These are phyloP conservation scores for Epichloe brachyelytri DNA, from an alignment of 2,329 filamentous ascomycete genomes.

Conservation along the genomic window DNA sequence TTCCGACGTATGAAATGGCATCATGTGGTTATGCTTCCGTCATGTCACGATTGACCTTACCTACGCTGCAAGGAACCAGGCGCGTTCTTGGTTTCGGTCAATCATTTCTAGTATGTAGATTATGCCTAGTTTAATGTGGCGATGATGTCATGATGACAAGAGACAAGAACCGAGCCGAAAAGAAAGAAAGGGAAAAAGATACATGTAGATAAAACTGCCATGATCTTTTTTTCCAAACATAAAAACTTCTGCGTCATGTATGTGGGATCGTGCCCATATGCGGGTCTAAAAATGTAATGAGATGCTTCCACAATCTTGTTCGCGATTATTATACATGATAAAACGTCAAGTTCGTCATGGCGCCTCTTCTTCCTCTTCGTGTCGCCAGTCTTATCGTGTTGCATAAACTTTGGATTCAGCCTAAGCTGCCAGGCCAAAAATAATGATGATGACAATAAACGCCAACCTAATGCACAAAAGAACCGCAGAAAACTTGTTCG, in stretches of 20 bases:
- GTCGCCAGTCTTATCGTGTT: not conserved
- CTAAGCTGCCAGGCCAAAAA: not conserved
- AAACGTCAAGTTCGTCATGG: not conserved
- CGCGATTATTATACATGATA: not conserved
- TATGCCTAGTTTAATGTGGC: too few species aligned
- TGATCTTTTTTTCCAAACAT: too few species aligned
- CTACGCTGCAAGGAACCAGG: too few species aligned
- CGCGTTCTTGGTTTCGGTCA: too few species aligned
- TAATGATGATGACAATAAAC: not conserved
- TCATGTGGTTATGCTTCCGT: too few species aligned
- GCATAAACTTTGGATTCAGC: not conserved
- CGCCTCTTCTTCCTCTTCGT: not conserved
- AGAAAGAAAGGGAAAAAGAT: not conserved
- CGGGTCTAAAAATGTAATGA: not conserved
- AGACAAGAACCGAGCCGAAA: not conserved
- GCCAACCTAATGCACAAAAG: constrained; percentile 3
- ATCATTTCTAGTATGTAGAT: too few species aligned
- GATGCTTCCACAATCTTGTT: not conserved
- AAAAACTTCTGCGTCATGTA: too few species aligned
- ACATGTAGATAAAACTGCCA: too few species aligned
- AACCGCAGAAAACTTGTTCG: not conserved
- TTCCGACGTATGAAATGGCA: not conserved
- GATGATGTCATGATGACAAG: too few species aligned
- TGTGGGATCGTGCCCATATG: not conserved
- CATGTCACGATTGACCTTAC: too few species aligned